These are phyloP conservation scores for Camellia granthamiana DNA, from an alignment of 148 eudicot species.

Conservation along the genomic window DNA sequence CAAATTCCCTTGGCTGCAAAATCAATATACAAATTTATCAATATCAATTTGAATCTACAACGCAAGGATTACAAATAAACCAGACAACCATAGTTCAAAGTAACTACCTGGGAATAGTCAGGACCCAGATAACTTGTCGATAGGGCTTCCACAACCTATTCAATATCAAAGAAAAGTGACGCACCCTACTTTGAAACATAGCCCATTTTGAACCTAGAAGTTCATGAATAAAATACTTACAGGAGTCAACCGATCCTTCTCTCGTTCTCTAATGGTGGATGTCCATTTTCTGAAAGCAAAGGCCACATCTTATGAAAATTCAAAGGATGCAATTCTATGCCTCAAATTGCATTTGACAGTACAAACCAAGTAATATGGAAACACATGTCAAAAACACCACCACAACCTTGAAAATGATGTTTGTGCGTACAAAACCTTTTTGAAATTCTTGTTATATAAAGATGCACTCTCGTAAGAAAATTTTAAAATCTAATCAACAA, in stretches of 20 bases:
- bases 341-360: background rate
- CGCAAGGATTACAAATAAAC: background rate
- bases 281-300: conserved; percentile 78
- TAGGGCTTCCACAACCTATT: conserved; percentile 85
- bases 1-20: conserved; percentile 69
- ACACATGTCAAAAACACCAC: background rate
- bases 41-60: conserved; percentile 10
- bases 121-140: conserved; percentile 86
- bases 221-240: conserved; percentile 45
- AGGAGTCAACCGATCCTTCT: conserved; percentile 82
- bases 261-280: conserved; percentile 71
- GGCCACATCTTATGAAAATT: conserved; percentile 2
- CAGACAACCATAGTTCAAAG: conserved; percentile 6
- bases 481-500: background rate
- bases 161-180: conserved; percentile 18
- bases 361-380: background rate
- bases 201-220: background rate
- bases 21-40: conserved; percentile 11
- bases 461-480: background rate
- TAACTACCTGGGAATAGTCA: conserved; percentile 95
- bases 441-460: background rate
- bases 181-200: background rate
- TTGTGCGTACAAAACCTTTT: background rate
- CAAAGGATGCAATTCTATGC: background rate
- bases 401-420: background rate